A percentile compares a stretch with the other conserved stretches of the same genome.
phyloP scores from a whole-genome alignment of 805 yeast species.

The Candida insectalens region DNA sequence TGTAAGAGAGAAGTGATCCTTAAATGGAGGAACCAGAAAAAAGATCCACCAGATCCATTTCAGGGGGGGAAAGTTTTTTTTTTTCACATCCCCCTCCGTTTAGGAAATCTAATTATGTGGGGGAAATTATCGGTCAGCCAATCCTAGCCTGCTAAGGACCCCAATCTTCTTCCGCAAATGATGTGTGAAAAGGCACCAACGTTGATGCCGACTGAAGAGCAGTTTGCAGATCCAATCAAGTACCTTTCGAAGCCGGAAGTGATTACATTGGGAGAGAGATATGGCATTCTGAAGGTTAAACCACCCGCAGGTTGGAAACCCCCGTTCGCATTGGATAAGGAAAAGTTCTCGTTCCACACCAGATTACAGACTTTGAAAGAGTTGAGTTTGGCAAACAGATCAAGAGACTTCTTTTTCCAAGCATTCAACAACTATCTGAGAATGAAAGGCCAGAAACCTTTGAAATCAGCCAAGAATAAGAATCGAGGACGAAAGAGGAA shows the following conservation, averaged over 20 bases:
- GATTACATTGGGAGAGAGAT: conserved; percentile 31
- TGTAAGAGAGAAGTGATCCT: no score
- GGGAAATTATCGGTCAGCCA: no score
- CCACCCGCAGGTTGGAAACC: conserved; percentile 49
- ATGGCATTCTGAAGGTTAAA: conserved; percentile 41
- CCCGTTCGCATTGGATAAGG: conserved; percentile 42
- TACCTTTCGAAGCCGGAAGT: conserved; percentile 35
- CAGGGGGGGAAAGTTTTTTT: no score
- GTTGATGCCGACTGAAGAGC: conserved; percentile 31
- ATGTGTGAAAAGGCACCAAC: conserved; percentile 32
- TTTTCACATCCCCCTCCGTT: not conserved
- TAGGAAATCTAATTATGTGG: not conserved
- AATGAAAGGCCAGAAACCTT: conserved; percentile 27
- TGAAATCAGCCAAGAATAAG: not conserved
- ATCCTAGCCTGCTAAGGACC: no score
- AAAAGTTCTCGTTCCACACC: conserved; percentile 53
- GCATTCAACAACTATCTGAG: conserved; percentile 50
- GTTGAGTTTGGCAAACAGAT: conserved; percentile 51
- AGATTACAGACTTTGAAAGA: conserved; percentile 61
- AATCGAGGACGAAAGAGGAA: conserved; percentile 2
- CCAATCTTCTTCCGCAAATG: no score
- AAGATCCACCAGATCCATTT: no score
- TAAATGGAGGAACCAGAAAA: no score
- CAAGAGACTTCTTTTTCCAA: conserved; percentile 50
- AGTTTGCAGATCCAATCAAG: conserved; percentile 40